Base-by-base conservation (phyloP, 1,284 basidiomycete species). In the Cystobasidiaceae sp. region DNA sequence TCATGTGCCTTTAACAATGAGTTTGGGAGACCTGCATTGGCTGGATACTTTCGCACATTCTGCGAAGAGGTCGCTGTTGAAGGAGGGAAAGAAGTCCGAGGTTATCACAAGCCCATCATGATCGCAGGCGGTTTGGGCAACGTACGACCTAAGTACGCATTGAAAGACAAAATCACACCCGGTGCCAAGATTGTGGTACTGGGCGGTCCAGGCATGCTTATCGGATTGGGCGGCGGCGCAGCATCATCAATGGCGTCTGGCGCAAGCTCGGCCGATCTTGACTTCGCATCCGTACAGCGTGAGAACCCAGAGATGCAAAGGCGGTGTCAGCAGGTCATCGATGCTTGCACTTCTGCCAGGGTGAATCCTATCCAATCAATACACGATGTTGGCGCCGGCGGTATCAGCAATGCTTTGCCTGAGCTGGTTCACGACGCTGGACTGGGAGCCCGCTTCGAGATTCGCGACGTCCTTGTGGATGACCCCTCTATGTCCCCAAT, bases 91-190 rank as follows among this genome's bases (percentile, higher is more conserved):
- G 86, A 93, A 75, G 81, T 93, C n/a, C 82, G 93, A 65, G 94
- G 94, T 0, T 99, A 97, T 79, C 96, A 98, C 80, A 99, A 99
- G 77, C 94, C 94, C 15, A 97, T 99, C 80, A 99, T 99, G 96
- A 88, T 98, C 70, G 96, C 96, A 17, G 94, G 94, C 52, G 94
- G 94, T 43, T 85, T 94, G 66, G 94, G 94, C 8, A 97, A 90
- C 73, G 93, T 98, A 39, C 85, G 90, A 25, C 86, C 88, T 1
- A 77, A 83, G 67, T 92, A 88, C 73, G 85, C 92, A 13, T 82
- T 80, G 72, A 97, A 97, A 78, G 80, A 82, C 2, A 79, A 79
- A 67, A 90, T 96, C 72, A 79, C 81, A 0, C 81, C 86, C 6
- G 90, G 89, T 4, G 87, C 91, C 21, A 89, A 88, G 77, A 83